A percentile compares a stretch with the other conserved stretches of the same genome.
Evolutionary conservation across 2,329 filamentous ascomycete species (phyloP).

Genomic region (Fusarium oxysporum): DNA sequence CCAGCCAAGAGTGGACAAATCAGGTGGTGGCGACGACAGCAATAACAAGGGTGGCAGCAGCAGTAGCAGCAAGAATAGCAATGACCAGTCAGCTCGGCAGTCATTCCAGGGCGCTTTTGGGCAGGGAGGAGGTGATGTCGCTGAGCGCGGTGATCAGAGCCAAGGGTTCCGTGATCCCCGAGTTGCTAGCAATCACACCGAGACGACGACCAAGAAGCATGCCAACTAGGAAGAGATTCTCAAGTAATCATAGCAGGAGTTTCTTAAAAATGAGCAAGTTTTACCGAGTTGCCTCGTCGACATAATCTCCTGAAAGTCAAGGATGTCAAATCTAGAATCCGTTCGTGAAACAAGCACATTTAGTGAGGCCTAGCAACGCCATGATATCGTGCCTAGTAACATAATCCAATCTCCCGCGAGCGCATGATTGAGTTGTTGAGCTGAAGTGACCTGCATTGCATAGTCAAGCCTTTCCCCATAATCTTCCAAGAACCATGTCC

Average conservation of each 20-base stretch:
- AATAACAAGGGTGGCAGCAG: background rate
- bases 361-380: background rate
- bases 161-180: conserved; percentile 22
- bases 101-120: conserved; percentile 15
- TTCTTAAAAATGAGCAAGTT: conserved; percentile 1
- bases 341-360: background rate
- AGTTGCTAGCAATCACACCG: conserved; percentile 32
- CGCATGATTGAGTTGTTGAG: conserved; percentile 25
- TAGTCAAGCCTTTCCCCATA: background rate
- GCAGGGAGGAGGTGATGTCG: conserved; percentile 20
- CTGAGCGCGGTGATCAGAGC: conserved; percentile 16
- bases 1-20: conserved; percentile 22
- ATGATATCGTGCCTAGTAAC: background rate
- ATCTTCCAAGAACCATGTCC: background rate
- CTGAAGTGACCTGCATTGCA: conserved; percentile 7
- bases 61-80: background rate
- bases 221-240: conserved; percentile 6
- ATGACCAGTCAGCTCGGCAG: background rate
- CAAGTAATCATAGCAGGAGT: conserved; percentile 19
- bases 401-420: conserved; percentile 29
- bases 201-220: conserved; percentile 20
- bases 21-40: background rate
- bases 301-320: background rate
- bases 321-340: background rate
- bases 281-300: background rate